Evolutionary conservation across 164 flowering plant genomes (phyloP), one percentile per base, ranked within the genome.

Genomic region (Amborella trichopoda): DNA sequence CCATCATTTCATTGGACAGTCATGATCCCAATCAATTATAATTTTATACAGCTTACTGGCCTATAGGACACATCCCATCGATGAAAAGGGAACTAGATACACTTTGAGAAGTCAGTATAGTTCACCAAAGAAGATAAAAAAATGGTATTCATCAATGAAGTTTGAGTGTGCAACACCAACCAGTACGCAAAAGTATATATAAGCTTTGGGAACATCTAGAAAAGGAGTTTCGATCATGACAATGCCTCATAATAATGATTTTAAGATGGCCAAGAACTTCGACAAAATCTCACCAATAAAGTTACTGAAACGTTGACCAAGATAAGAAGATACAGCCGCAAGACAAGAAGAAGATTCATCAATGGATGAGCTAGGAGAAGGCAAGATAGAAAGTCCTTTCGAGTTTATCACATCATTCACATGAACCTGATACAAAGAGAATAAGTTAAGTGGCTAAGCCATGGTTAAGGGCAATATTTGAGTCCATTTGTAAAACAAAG

Each of bases 271-370:
- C 12, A 41, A 18, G 11, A 42, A 56, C 3, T 8, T 40, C 18
- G 46, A 26, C 32, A 40, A 34, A 16, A 49, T 46, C 83, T 76
- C 53, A 88, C 91, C 87, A 40, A 84, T 44, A 39, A 84, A 76
- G 25, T 23, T 60, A 67, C 78, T 28, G 20, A 82, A 55, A 45
- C 40, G 65, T 33, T 23, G 66, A 40, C 75, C 68, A 58, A 88
- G 55, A 46, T 59, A 66, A 36, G 89, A 68, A 24, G 82, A 63
- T 60, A 75, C 53, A 49, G 57, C 52, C 62, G 72, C 61, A 26
- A 84, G 53, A 65, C 57, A 64, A 49, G 60, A 36, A 57, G 84
- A 70, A 44, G 74, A 27, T 27, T 66, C 75, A 49, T 80, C 86
- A 66, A 75, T 53, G 49, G 51, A 59, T 13, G 71, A 63, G 55